Evolutionary conservation across 495 filamentous ascomycete species (phyloP).

Genomic region (Podospora pseudopauciseta): DNA sequence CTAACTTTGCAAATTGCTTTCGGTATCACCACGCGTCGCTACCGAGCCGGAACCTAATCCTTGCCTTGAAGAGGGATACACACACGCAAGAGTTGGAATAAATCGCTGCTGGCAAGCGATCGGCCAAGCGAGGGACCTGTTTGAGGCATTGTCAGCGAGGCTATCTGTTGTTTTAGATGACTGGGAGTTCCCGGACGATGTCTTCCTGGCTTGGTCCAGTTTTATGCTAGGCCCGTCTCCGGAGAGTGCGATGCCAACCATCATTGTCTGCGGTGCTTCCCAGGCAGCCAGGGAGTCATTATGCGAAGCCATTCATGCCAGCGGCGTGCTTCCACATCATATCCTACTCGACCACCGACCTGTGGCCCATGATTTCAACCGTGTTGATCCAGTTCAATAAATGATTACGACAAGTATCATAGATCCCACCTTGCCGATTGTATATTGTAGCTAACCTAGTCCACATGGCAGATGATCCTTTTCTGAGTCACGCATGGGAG

Average conservation of each 20-base stretch:
- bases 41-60: neutral
- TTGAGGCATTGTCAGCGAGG: neutral
- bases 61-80: neutral
- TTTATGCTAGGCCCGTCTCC: neutral
- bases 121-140: neutral
- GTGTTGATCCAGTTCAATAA: neutral
- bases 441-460: neutral
- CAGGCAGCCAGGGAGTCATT: neutral
- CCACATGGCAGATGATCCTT: neutral
- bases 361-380: neutral
- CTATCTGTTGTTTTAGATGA: neutral
- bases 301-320: neutral
- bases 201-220: neutral
- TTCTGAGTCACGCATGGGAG: neutral
- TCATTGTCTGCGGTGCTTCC: neutral
- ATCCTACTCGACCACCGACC: neutral
- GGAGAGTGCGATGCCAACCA: neutral
- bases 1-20: neutral
- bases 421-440: neutral
- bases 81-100: neutral
- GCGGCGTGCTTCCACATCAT: neutral
- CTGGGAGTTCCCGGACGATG: neutral
- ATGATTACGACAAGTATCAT: neutral
- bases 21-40: neutral
- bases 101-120: slow-evolving; percentile 2